phyloP scores from a whole-genome alignment of 148 eudicot species.

The Rhododendron mucronatum region DNA sequence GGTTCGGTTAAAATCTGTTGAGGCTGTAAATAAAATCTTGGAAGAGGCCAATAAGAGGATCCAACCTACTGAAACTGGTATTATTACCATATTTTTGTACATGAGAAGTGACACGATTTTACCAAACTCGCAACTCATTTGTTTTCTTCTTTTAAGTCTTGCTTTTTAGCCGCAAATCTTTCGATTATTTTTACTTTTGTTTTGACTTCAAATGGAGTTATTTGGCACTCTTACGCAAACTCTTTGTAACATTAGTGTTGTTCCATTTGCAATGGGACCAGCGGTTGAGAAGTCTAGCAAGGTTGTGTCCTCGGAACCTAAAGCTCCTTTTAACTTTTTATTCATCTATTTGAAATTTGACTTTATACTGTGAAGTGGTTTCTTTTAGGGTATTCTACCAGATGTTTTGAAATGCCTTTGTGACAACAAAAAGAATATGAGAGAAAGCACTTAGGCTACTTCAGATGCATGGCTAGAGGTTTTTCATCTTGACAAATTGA shows the following conservation, averaged over 20 bases:
- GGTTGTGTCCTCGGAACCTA: conserved; percentile 33
- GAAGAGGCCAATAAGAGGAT: conserved; percentile 97
- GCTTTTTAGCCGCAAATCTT: background rate
- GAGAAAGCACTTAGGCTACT: conserved; percentile 78
- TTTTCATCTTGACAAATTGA: conserved; percentile 98
- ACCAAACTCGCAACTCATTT: background rate
- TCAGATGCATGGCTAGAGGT: conserved; percentile 85
- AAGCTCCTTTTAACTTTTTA: background rate
- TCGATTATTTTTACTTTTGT: conserved; percentile 3
- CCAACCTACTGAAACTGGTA: conserved; percentile 91
- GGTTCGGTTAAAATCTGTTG: conserved; percentile 89
- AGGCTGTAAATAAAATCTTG: conserved; percentile 75
- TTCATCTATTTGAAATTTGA: background rate
- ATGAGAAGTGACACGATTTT: background rate
- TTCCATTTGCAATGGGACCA: conserved; percentile 91
- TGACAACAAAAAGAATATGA: conserved; percentile 96
- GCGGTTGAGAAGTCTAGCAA: conserved; percentile 92
- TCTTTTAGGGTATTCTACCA: conserved; percentile 73
- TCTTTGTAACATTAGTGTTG: conserved; percentile 66
- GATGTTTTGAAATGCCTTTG: conserved; percentile 94
- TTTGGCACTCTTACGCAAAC: conserved; percentile 92
- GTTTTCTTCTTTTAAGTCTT: background rate
- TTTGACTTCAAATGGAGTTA: conserved; percentile 53
- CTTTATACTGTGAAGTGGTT: conserved; percentile 8
- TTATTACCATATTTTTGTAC: background rate